Conservation (phyloP, 2,329 filamentous ascomycete species). For the Cytospora piceae region DNA sequence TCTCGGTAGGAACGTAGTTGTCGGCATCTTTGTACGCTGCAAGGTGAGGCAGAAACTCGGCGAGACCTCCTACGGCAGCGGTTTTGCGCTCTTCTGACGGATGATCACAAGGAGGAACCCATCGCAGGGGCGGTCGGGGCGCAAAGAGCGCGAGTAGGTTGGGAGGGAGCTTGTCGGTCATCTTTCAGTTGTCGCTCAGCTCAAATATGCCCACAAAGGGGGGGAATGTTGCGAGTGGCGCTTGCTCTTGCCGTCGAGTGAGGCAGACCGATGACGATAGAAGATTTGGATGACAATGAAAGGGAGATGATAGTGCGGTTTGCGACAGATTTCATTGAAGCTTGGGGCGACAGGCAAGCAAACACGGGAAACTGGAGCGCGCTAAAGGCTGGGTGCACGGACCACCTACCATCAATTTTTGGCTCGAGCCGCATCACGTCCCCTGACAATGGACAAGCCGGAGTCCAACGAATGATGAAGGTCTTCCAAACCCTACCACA, state of each 20-base stretch:
- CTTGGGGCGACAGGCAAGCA: slow-evolving; percentile 9
- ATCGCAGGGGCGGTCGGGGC: slow-evolving; percentile 88
- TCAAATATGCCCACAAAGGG: neutral
- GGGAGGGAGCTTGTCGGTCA: slow-evolving; percentile 96
- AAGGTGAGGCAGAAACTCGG: slow-evolving; percentile 73
- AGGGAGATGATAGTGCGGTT: slow-evolving; percentile 11
- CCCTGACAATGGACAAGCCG: neutral
- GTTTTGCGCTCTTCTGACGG: slow-evolving; percentile 82
- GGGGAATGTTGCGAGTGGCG: neutral
- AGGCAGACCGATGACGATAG: neutral
- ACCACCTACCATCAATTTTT: slow-evolving; percentile 20
- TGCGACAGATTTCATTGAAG: slow-evolving; percentile 25
- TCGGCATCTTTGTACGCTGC: slow-evolving; percentile 79
- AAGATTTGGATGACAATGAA: neutral
- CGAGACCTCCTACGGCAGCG: slow-evolving; percentile 72
- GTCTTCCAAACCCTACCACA: slow-evolving; percentile 34
- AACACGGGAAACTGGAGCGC: slow-evolving; percentile 21
- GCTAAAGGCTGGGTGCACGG: slow-evolving; percentile 17
- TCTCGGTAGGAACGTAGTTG: slow-evolving; percentile 81
- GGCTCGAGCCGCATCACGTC: slow-evolving; percentile 6
- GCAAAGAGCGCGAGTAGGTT: slow-evolving; percentile 94
- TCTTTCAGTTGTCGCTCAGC: slow-evolving; percentile 46
- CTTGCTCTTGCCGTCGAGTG: neutral
- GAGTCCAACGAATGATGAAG: neutral
- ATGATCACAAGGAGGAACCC: slow-evolving; percentile 80